These are phyloP conservation scores for Orbilia brochopaga DNA, from an alignment of 2,329 filamentous ascomycete genomes.

Conservation along the genomic window DNA sequence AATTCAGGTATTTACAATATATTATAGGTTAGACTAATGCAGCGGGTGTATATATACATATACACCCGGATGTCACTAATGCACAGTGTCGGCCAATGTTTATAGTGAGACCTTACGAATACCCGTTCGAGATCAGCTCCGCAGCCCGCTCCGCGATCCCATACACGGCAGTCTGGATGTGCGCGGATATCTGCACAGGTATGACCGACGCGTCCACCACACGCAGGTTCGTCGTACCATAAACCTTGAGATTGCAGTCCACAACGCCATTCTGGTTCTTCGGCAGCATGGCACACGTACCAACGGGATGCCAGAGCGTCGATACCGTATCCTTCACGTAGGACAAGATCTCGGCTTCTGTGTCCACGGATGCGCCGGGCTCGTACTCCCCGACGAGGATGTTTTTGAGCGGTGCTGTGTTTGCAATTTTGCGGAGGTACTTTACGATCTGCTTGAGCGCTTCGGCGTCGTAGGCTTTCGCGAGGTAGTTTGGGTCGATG, in stretches of 20 bases:
- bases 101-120: neutral
- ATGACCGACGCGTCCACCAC: conserved; percentile 89
- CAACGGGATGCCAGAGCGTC: conserved; percentile 88
- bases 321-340: conserved; percentile 82
- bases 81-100: too few relatives aligned
- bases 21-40: too few relatives aligned
- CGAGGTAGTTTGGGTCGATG: conserved; percentile 88
- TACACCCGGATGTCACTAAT: too few relatives aligned
- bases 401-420: conserved; percentile 76
- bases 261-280: conserved; percentile 78
- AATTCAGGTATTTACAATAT: too few relatives aligned
- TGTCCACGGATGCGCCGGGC: conserved; percentile 73
- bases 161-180: conserved; percentile 75
- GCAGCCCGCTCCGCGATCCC: conserved; percentile 81
- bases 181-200: conserved; percentile 60
- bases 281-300: conserved; percentile 85
- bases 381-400: conserved; percentile 85
- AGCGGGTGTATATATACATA: neutral
- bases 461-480: conserved; percentile 82
- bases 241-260: conserved; percentile 74
- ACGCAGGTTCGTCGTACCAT: conserved; percentile 73
- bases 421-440: conserved; percentile 76
- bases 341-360: conserved; percentile 79
- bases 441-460: conserved; percentile 78
- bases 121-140: conserved; percentile 75